phyloP scores from a whole-genome alignment of 164 flowering plant species.

The Houttuynia cordata region DNA sequence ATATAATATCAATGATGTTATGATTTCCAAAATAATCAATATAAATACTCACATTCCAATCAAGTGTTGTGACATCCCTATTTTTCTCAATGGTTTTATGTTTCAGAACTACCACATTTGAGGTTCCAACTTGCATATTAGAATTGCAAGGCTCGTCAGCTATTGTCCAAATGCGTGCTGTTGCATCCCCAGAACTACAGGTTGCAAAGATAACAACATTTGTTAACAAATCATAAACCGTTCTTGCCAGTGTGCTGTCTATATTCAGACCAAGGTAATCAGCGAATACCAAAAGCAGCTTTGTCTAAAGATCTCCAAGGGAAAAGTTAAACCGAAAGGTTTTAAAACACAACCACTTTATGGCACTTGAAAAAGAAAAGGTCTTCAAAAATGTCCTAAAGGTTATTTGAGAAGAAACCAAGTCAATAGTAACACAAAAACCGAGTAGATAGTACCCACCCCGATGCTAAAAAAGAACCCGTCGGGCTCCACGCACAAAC shows the following conservation, averaged over 20 bases:
- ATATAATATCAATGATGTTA: no score
- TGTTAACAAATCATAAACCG: neutral
- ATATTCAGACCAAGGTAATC: no score
- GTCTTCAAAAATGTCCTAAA: no score
- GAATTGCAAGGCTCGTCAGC: constrained; percentile 51
- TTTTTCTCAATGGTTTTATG: constrained; percentile 81
- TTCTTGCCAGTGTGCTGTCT: no score
- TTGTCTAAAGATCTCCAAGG: no score
- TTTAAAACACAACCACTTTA: no score
- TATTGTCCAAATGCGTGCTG: constrained; percentile 92
- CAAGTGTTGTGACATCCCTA: constrained; percentile 95
- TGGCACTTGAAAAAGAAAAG: no score
- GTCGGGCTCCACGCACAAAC: constrained; percentile 97
- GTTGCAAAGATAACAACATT: constrained; percentile 1
- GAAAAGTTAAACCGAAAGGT: no score
- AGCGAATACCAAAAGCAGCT: no score
- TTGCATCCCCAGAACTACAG: constrained; percentile 92
- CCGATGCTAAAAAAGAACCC: constrained; percentile 93
- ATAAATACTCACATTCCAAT: constrained; percentile 84
- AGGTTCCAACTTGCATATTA: constrained; percentile 33
- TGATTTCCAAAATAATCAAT: neutral
- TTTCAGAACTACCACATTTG: constrained; percentile 57
- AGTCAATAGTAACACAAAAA: no score
- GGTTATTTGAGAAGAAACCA: no score
- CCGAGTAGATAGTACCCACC: constrained; percentile 33